phyloP scores from a whole-genome alignment of 805 yeast species.

The Sugiyamaella lignohabitans region DNA sequence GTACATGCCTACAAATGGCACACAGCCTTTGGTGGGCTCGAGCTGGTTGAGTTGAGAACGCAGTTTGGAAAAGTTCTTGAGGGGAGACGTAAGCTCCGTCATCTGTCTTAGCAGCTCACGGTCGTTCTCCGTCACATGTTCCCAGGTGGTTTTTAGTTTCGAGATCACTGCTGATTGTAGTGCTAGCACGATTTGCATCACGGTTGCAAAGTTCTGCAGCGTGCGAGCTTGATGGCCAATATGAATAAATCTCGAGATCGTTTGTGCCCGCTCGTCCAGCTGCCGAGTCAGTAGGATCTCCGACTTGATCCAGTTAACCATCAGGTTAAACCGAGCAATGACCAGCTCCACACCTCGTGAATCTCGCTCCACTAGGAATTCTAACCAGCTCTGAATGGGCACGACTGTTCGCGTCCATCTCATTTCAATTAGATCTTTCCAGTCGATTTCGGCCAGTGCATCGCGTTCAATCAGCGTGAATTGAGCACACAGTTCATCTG shows the following conservation, averaged over 20 bases:
- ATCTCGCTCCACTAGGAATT: slow-evolving; percentile 51
- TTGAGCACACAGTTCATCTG: slow-evolving; percentile 66
- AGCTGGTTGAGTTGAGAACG: slow-evolving; percentile 57
- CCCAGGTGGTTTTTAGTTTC: slow-evolving; percentile 69
- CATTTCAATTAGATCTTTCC: slow-evolving; percentile 80
- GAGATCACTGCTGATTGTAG: slow-evolving; percentile 60
- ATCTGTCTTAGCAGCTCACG: slow-evolving; percentile 57
- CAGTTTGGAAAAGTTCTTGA: slow-evolving; percentile 62
- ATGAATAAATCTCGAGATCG: slow-evolving; percentile 79
- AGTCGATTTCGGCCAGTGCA: slow-evolving; percentile 75
- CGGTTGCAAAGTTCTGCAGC: slow-evolving; percentile 76
- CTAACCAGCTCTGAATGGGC: slow-evolving; percentile 79
- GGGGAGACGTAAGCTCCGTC: slow-evolving; percentile 67
- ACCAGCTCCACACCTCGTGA: slow-evolving; percentile 72
- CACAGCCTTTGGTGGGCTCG: slow-evolving; percentile 63
- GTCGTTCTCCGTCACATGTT: slow-evolving; percentile 64
- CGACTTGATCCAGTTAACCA: slow-evolving; percentile 87
- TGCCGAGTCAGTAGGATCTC: slow-evolving; percentile 70
- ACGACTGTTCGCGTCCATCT: slow-evolving; percentile 62
- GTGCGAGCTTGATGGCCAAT: slow-evolving; percentile 67
- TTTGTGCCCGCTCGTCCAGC: slow-evolving; percentile 52
- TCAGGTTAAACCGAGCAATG: slow-evolving; percentile 76
- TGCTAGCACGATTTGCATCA: slow-evolving; percentile 83
- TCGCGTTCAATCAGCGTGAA: slow-evolving; percentile 84
- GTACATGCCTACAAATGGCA: slow-evolving; percentile 86